A percentile compares a stretch with the other conserved stretches of the same genome.
Conservation (phyloP, 2,329 filamentous ascomycete genomes). For the Bisporella sp. region DNA sequence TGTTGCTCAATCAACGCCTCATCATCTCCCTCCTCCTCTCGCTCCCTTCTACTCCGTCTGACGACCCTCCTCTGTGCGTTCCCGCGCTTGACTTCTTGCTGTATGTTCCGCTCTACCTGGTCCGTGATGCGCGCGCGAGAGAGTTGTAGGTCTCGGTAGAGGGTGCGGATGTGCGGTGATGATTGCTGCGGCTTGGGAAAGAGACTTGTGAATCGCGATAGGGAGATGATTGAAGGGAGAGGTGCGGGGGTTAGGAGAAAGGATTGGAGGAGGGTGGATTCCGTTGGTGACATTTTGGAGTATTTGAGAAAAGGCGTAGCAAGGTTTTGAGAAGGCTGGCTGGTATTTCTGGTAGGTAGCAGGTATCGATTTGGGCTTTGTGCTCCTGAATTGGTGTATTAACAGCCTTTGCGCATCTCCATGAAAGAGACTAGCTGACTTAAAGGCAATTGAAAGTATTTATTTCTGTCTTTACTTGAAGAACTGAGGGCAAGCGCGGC, state of each 20-base stretch:
- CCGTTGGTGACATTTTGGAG: slow-evolving; percentile 60
- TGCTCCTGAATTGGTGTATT: too few relatives aligned
- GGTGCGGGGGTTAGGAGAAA: slow-evolving; percentile 74
- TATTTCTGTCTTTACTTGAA: too few relatives aligned
- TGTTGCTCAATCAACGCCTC: slow-evolving; percentile 57
- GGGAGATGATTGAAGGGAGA: slow-evolving; percentile 64
- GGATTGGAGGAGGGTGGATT: slow-evolving; percentile 66
- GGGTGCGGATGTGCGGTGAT: slow-evolving; percentile 25
- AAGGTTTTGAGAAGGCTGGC: too few relatives aligned
- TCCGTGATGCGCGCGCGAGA: slow-evolving; percentile 66
- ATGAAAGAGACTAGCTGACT: too few relatives aligned
- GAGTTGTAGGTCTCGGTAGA: slow-evolving; percentile 76
- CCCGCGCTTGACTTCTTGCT: slow-evolving; percentile 55
- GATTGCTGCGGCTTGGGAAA: slow-evolving; percentile 54
- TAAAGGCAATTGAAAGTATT: too few relatives aligned
- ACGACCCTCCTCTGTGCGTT: slow-evolving; percentile 51
- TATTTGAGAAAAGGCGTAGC: not conserved
- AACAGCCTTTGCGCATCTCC: too few relatives aligned
- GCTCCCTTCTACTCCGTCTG: slow-evolving; percentile 43
- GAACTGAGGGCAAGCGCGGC: too few relatives aligned
- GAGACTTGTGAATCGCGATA: slow-evolving; percentile 67
- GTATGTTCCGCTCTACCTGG: slow-evolving; percentile 56
- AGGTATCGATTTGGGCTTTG: too few relatives aligned
- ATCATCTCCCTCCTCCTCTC: slow-evolving; percentile 50
- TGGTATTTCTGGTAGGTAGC: too few relatives aligned